Evolutionary conservation across 2,329 filamentous ascomycete genomes (phyloP).

Genomic region (Arachnopeziza araneosa): DNA sequence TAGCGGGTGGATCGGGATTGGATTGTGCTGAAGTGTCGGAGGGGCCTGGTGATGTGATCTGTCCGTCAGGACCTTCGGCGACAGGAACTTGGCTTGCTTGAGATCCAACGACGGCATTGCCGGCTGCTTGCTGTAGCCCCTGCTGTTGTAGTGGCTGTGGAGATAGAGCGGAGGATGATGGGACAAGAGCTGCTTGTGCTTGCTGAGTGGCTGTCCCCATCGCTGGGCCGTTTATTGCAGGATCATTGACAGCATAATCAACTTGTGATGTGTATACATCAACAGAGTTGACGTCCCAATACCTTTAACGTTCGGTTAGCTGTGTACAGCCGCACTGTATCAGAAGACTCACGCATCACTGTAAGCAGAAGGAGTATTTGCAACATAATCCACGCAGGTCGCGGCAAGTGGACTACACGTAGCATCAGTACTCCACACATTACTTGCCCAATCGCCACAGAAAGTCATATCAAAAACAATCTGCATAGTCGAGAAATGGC

Average conservation of each 20-base stretch:
- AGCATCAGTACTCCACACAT: not conserved
- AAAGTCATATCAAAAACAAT: conserved; percentile 72
- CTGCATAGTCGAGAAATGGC: conserved; percentile 61
- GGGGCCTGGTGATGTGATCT: not conserved
- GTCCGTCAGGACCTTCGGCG: not conserved
- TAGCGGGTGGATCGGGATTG: not conserved
- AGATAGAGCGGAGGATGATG: not conserved
- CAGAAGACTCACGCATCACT: not conserved
- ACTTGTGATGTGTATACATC: not conserved
- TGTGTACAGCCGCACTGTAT: too few relatives aligned
- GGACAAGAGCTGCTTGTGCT: not conserved
- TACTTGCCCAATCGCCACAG: conserved; percentile 58
- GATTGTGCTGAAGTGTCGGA: not conserved
- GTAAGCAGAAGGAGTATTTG: not conserved
- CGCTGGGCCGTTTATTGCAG: not conserved
- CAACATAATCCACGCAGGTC: not conserved
- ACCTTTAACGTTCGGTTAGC: not conserved
- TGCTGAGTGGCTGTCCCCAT: not conserved
- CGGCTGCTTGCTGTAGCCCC: not conserved
- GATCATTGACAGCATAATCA: not conserved
- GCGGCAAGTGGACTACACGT: not conserved
- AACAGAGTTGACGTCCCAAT: not conserved
- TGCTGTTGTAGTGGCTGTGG: not conserved
- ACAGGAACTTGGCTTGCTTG: not conserved
- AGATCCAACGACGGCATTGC: not conserved